phyloP scores from a whole-genome alignment of 768 basidiomycete species.

The Coprinellus aureogranulatus region DNA sequence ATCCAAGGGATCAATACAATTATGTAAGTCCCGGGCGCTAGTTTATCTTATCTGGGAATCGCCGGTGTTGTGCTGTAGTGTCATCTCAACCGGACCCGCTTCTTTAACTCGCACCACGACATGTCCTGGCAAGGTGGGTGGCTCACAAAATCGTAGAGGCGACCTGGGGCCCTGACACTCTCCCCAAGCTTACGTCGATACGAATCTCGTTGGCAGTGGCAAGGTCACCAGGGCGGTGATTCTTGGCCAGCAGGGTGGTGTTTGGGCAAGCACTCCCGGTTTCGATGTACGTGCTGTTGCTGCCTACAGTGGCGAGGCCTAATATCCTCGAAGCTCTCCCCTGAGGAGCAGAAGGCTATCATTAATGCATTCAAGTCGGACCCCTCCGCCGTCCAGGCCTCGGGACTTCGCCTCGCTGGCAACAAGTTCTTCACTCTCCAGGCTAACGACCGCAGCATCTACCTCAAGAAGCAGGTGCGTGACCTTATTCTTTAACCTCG shows the following conservation, averaged over 20 bases:
- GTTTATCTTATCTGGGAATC: slow-evolving; percentile 4
- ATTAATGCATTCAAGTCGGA: slow-evolving; percentile 43
- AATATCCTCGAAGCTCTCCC: slow-evolving; percentile 45
- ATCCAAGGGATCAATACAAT: no score
- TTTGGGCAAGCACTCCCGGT: slow-evolving; percentile 67
- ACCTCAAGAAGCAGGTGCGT: slow-evolving; percentile 77
- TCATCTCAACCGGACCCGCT: not conserved
- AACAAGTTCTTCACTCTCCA: slow-evolving; percentile 73
- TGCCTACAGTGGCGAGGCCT: not conserved
- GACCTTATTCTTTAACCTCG: not conserved
- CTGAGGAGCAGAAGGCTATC: slow-evolving; percentile 63
- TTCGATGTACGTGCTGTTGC: slow-evolving; percentile 48
- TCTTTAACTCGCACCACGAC: slow-evolving; percentile 7
- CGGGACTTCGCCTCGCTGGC: slow-evolving; percentile 62
- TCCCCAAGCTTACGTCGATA: slow-evolving; percentile 73
- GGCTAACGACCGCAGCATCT: slow-evolving; percentile 51
- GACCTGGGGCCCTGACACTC: not conserved
- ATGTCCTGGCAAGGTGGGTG: slow-evolving; percentile 77
- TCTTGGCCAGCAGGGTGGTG: slow-evolving; percentile 67
- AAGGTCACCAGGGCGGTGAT: slow-evolving; percentile 78
- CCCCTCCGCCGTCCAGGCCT: slow-evolving; percentile 39
- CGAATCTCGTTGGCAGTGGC: slow-evolving; percentile 69
- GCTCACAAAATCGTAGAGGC: not conserved
- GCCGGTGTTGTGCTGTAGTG: not conserved
- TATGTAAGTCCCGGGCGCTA: not conserved